Evolutionary conservation across 768 basidiomycete species (phyloP), one percentile per base, ranked within the genome.

Genomic region (Podaxis pistillaris): DNA sequence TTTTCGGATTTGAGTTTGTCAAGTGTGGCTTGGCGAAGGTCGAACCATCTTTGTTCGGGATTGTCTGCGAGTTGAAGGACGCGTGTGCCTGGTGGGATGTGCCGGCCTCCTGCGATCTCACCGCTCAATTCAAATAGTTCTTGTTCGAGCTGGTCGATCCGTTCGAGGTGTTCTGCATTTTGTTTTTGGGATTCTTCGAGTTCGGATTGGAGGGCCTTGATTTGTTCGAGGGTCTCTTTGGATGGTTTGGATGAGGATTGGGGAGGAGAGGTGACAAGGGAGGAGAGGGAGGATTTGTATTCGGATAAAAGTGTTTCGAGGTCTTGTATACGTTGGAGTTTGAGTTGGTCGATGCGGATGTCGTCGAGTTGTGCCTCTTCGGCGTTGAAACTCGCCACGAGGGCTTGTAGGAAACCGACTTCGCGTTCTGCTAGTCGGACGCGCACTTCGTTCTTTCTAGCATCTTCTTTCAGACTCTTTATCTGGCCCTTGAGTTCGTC

Each of bases 1-100:
- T 98, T 99, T 79, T 99, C 96, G 47, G 74, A 77, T 73, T 83
- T 86, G 37, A 98, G 77, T 22, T 88, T 78, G 40, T 94, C 88
- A 77, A 98, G 81, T 19, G 83, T 87, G 22, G 83, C 88, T 65
- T 88, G 83, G 53, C 94, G 81, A 30, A 93, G 76, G 50, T 92
- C 91, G 13, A 84, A 84, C 85, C 93, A 93, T 65, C 87, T 79
- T 66, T 88, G 82, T n/a, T 91, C 92, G 0, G 96, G 96, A 67
- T 95, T 96, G 50, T 90, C 86, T 7, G 74, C 75, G 66, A 96
- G 73, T 54, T 84, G 81, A n/a, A 93, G 73, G 1, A 93, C 81
- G 4, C 89, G 86, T 19, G 83, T 79, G 41, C 84, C 84, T 0
- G 89, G 89, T 0, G 93, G 91, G 0, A 92, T 79, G 66, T 92